Conservation (phyloP, 805 yeast genomes). For the Saturnispora sekii region DNA sequence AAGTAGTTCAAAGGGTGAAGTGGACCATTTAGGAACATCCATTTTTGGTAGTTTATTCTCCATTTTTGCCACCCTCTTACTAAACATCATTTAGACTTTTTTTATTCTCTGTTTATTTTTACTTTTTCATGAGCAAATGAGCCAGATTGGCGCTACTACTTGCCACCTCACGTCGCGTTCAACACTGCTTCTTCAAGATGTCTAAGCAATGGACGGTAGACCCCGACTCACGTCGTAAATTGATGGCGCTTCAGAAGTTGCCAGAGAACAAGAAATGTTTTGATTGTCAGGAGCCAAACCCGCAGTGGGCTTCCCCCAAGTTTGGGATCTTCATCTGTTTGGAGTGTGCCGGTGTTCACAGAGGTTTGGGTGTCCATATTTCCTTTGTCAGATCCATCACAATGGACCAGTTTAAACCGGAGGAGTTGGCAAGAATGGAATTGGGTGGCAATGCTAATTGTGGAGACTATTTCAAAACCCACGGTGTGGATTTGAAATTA, state of each 20-base stretch:
- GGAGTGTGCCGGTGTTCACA: conserved; percentile 95
- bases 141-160: too few relatives aligned
- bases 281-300: conserved; percentile 92
- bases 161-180: too few relatives aligned
- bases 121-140: too few relatives aligned
- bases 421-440: conserved; percentile 86
- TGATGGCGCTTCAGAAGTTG: conserved; percentile 64
- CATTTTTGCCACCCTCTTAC: neutral
- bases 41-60: neutral
- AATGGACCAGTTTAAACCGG: conserved; percentile 97
- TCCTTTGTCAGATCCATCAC: conserved; percentile 95
- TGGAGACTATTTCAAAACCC: conserved; percentile 51
- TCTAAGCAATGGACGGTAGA: conserved; percentile 78
- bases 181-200: conserved; percentile 19
- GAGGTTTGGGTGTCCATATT: conserved; percentile 93
- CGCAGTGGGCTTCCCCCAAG: conserved; percentile 99
- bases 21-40: neutral
- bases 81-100: too few relatives aligned
- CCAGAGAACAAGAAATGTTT: conserved; percentile 84
- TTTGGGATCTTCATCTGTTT: conserved; percentile 95
- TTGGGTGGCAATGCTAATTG: conserved; percentile 84
- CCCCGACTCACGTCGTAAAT: conserved; percentile 82
- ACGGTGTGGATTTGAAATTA: conserved; percentile 58
- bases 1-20: conserved; percentile 1
- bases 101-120: too few relatives aligned